Base-by-base conservation (phyloP, 768 basidiomycete species). In the Termitomyces sp. region DNA sequence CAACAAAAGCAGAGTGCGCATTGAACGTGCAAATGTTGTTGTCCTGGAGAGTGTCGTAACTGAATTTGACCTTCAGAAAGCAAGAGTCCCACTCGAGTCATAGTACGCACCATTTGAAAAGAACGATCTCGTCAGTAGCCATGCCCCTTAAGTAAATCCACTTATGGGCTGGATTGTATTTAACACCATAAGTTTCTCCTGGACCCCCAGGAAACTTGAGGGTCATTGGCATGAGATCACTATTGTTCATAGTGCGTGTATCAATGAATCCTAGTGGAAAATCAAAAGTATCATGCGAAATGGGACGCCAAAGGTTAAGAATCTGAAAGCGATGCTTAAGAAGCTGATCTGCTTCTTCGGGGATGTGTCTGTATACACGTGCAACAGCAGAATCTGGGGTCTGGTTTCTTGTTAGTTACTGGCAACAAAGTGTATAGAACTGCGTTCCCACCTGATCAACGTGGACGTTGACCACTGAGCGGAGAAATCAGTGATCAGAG, bases 221-320 rank as follows among this genome's bases (percentile, higher is more conserved):
- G 38, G 67, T 65, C 25, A 69, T 62, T 5, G 70, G 65, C 31
- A 83, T 65, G 61, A 83, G 80, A 31, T 68, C 69, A 57, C 70
- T 61, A 0, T 60, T 52, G 62, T 82, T 73, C 7, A 83, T 69
- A 59, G 72, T 77, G 12, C 76, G 73, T 66, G 71, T 82, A 69
- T 84, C 83, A 65, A 80, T 80, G 0, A 81, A 71, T 11, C 77
- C 76, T 42, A 84, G 75, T 5, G 81, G 82, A 72, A 75, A 80
- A 61, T 83, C 83, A n/a, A 69, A 66, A 2, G 81, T 81, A 2
- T 74, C 64, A 61, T 79, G 70, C 17, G 72, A 66, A 66, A 84
- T 81, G 1, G 83, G 83, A 25, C 83, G 76, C 83, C 83, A 84
- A 60, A 84, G 69, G 68, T 83, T 83, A 62, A 84, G 76, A 63